Evolutionary conservation across 768 basidiomycete genomes (phyloP).

Genomic region (Mycena alexandri): DNA sequence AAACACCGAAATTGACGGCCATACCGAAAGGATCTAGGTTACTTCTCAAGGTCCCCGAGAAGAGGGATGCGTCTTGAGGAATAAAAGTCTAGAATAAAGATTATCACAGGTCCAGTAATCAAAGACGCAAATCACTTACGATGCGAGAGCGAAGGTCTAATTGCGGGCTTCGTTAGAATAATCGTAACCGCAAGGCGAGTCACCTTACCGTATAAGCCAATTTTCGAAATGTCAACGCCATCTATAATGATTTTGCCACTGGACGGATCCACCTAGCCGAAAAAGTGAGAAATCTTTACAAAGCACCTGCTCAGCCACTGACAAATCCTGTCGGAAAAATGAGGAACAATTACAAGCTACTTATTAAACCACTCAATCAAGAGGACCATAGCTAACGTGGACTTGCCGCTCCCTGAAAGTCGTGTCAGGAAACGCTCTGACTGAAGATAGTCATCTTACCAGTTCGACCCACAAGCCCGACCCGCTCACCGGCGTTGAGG

Average conservation of each 20-base stretch:
- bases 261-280: conserved; percentile 49
- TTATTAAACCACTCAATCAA: conserved; percentile 41
- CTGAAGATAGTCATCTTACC: conserved; percentile 41
- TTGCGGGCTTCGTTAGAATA: not conserved
- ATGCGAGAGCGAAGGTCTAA: conserved; percentile 34
- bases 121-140: not conserved
- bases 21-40: conserved; percentile 64
- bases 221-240: conserved; percentile 60
- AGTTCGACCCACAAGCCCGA: conserved; percentile 80
- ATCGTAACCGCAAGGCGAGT: not conserved
- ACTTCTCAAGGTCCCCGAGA: conserved; percentile 70
- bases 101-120: not conserved
- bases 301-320: not conserved
- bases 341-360: no score
- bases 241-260: conserved; percentile 57
- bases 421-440: not conserved
- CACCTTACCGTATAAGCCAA: conserved; percentile 58
- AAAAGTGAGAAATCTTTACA: not conserved
- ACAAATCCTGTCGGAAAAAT: not conserved
- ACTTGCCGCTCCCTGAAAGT: conserved; percentile 39
- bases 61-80: conserved; percentile 60
- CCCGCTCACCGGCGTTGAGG: conserved; percentile 77
- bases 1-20: not conserved
- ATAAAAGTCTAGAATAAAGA: conserved; percentile 27
- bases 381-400: conserved; percentile 55